These are phyloP conservation scores for Nymphaea thermarum DNA, from an alignment of 164 flowering plant species.

Conservation along the genomic window DNA sequence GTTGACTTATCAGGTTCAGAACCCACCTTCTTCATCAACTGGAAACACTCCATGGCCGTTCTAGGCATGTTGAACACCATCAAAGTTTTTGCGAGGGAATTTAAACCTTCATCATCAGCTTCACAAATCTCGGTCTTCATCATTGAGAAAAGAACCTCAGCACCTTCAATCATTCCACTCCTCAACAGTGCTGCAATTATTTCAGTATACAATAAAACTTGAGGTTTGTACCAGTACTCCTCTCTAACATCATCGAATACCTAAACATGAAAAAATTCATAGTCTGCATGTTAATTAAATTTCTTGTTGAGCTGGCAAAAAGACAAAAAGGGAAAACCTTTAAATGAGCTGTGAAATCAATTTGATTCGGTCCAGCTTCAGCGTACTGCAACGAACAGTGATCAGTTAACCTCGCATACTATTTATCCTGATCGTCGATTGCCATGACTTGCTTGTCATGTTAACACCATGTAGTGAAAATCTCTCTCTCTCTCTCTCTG, in stretches of 20 bases:
- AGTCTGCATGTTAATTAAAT: too few species aligned
- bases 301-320: neutral
- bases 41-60: conserved; percentile 43
- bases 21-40: conserved; percentile 38
- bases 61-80: conserved; percentile 17
- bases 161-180: conserved; percentile 40
- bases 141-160: conserved; percentile 19
- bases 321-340: neutral
- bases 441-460: too few species aligned
- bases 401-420: too few species aligned
- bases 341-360: too few species aligned
- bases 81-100: conserved; percentile 34
- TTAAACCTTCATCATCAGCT: conserved; percentile 38
- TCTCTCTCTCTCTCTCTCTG: too few species aligned
- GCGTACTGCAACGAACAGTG: too few species aligned
- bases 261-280: conserved; percentile 13
- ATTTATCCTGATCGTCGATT: too few species aligned
- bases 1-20: conserved; percentile 57
- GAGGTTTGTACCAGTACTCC: conserved; percentile 77
- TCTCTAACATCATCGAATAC: conserved; percentile 54
- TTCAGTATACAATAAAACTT: conserved; percentile 37
- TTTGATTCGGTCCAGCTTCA: too few species aligned
- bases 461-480: too few species aligned
- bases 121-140: conserved; percentile 39
- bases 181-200: conserved; percentile 38